Percentiles rank a stretch among this genome's conserved stretches.
These are phyloP conservation scores for Moricandia arvensis DNA, from an alignment of 345 rosid genomes.

Conservation along the genomic window DNA sequence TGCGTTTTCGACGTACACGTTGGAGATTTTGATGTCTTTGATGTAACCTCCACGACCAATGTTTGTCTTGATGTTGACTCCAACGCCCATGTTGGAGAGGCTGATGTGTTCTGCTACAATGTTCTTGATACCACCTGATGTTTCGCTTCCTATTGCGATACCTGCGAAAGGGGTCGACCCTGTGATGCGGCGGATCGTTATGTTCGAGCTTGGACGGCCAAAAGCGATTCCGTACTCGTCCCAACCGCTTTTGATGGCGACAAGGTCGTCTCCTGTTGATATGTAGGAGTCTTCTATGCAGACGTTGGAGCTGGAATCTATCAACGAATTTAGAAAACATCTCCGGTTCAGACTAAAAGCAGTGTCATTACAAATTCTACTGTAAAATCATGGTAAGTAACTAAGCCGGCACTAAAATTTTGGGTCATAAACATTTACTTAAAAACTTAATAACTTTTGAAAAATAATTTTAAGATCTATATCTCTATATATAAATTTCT, in stretches of 20 bases:
- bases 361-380: not conserved
- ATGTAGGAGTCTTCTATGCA: slow-evolving; percentile 94
- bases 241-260: slow-evolving; percentile 94
- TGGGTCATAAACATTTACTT: not conserved
- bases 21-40: slow-evolving; percentile 55
- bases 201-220: slow-evolving; percentile 75
- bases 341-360: not conserved
- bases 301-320: slow-evolving; percentile 87
- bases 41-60: slow-evolving; percentile 84
- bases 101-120: slow-evolving; percentile 69
- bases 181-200: slow-evolving; percentile 80
- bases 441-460: too few species aligned
- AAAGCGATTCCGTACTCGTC: slow-evolving; percentile 84
- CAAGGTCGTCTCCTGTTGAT: slow-evolving; percentile 83
- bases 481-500: too few species aligned
- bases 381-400: not conserved
- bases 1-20: slow-evolving; percentile 60
- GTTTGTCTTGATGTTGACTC: slow-evolving; percentile 77
- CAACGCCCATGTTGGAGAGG: slow-evolving; percentile 67
- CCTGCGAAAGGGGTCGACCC: slow-evolving; percentile 88
- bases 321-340: not conserved
- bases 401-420: too few species aligned
- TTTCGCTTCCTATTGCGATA: slow-evolving; percentile 88
- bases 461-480: too few species aligned
- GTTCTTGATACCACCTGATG: slow-evolving; percentile 84